Evolutionary conservation across 441 rosid genomes (phyloP).

Genomic region (Manihot esculenta): DNA sequence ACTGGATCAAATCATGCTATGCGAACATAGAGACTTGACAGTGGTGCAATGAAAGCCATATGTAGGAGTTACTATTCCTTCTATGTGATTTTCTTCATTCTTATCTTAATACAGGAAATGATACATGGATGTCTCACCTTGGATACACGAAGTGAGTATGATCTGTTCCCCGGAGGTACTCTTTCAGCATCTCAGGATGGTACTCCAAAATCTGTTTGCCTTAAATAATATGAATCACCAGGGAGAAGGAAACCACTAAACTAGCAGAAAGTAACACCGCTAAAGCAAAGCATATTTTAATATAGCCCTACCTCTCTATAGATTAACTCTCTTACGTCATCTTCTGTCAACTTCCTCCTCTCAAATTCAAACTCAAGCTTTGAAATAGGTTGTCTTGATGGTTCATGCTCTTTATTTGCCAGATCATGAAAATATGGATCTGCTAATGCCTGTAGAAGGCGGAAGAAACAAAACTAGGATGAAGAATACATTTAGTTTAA

Average conservation of each 20-base stretch:
- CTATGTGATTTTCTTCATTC: no score
- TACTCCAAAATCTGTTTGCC: constrained; percentile 85
- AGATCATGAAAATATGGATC: constrained; percentile 84
- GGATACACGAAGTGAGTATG: constrained; percentile 91
- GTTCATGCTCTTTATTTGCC: constrained; percentile 70
- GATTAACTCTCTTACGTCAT: constrained; percentile 87
- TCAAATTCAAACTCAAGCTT: constrained; percentile 95
- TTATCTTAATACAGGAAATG: not conserved
- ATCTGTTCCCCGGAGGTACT: constrained; percentile 84
- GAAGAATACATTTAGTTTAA: not conserved
- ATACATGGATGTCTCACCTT: constrained; percentile 46
- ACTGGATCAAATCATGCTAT: no score
- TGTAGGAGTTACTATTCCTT: not conserved
- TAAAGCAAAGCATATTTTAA: constrained; percentile 6
- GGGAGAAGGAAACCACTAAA: not conserved
- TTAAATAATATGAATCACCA: constrained; percentile 23
- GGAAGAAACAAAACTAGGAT: constrained; percentile 19
- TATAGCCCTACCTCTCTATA: constrained; percentile 72
- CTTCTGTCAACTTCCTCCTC: constrained; percentile 70
- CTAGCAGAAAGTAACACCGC: constrained; percentile 11
- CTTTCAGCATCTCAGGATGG: constrained; percentile 98
- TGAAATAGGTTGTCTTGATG: constrained; percentile 79
- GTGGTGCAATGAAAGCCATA: not conserved
- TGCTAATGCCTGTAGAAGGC: constrained; percentile 65
- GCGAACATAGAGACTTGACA: not conserved